Evolutionary conservation across 345 rosid species (phyloP).

Genomic region (Populus nigra): DNA sequence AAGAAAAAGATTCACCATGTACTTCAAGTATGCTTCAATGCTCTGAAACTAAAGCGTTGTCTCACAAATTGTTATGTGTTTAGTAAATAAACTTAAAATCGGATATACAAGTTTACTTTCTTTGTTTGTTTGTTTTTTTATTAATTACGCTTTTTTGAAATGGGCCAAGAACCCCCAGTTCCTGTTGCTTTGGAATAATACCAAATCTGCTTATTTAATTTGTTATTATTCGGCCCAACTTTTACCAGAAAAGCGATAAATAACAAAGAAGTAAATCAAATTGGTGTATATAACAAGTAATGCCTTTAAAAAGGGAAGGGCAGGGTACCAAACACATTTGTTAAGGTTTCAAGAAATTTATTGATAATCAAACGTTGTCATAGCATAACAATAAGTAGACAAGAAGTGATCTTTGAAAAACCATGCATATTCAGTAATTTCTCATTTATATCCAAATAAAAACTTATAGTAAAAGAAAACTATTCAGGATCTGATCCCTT

Average conservation of each 20-base stretch:
- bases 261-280: neutral
- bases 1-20: neutral
- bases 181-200: neutral
- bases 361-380: neutral
- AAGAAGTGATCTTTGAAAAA: neutral
- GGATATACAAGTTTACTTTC: neutral
- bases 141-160: neutral
- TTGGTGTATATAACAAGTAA: neutral
- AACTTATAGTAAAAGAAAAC: neutral
- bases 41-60: neutral
- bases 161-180: neutral
- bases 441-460: neutral
- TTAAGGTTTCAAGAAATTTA: neutral
- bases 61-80: no score
- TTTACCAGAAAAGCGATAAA: neutral
- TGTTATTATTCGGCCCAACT: neutral
- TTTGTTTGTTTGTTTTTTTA: neutral
- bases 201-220: neutral
- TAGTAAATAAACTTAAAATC: neutral
- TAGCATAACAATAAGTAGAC: neutral
- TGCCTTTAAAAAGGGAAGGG: no score
- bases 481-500: constrained; percentile 1
- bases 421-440: no score
- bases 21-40: neutral
- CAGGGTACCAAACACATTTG: neutral